Percentiles rank a stretch among this genome's conserved stretches.
These are phyloP conservation scores for Talaromyces stipitatus DNA, from an alignment of 495 filamentous ascomycete species.

Conservation along the genomic window DNA sequence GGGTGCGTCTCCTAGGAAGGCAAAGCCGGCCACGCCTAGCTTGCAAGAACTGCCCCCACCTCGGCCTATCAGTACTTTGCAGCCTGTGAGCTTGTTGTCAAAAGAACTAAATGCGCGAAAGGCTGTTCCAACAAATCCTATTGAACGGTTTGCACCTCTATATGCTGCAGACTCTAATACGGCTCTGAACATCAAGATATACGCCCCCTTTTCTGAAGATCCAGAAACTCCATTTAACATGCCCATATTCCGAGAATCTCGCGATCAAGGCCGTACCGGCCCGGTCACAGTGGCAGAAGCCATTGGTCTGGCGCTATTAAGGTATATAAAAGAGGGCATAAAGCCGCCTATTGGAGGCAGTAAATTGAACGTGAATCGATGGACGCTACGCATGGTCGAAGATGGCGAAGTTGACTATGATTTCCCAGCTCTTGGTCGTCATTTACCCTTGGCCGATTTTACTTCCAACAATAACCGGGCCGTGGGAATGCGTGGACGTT, in stretches of 20 bases:
- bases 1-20: conserved; percentile 49
- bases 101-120: conserved; percentile 69
- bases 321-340: conserved; percentile 74
- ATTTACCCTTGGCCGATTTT: conserved; percentile 72
- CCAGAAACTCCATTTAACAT: conserved; percentile 68
- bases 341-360: conserved; percentile 61
- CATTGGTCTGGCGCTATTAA: conserved; percentile 82
- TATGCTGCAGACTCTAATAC: conserved; percentile 79
- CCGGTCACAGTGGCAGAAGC: conserved; percentile 80
- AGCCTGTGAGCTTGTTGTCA: conserved; percentile 68
- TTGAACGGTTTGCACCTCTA: conserved; percentile 78
- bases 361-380: conserved; percentile 80
- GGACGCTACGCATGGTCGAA: conserved; percentile 92
- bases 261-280: conserved; percentile 56
- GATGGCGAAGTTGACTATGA: conserved; percentile 94
- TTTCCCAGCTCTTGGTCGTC: conserved; percentile 79
- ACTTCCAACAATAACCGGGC: conserved; percentile 82
- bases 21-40: conserved; percentile 49
- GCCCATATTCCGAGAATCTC: conserved; percentile 66
- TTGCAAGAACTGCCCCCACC: conserved; percentile 79
- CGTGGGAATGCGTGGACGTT: conserved; percentile 53
- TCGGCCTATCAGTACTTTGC: conserved; percentile 77
- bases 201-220: conserved; percentile 70
- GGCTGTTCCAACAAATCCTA: conserved; percentile 70
- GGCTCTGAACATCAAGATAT: conserved; percentile 78